Evolutionary conservation across 371 early-diverging fungal genomes (phyloP).

Genomic region (Syncephalastrum contaminatum): DNA sequence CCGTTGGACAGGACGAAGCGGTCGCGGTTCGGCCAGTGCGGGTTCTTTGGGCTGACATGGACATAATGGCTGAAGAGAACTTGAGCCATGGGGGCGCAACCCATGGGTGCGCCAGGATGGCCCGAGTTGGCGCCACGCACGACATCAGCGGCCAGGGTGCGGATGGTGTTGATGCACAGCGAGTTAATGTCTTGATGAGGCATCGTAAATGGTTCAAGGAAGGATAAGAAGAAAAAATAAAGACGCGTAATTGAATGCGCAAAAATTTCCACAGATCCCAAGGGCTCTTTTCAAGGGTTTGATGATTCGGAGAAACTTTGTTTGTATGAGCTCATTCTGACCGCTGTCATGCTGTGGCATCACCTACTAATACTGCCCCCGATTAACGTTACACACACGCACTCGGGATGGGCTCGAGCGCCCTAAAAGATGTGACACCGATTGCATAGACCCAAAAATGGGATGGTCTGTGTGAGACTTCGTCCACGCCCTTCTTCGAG

Average conservation of each 20-base stretch:
- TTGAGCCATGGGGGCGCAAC: constrained; percentile 94
- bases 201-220: not conserved
- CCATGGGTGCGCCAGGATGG: constrained; percentile 99
- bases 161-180: constrained; percentile 86
- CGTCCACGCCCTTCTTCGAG: too few species aligned
- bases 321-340: too few species aligned
- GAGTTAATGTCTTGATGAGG: constrained; percentile 42
- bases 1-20: constrained; percentile 99
- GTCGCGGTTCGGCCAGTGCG: constrained; percentile 92
- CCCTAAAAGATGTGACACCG: too few species aligned
- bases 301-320: too few species aligned
- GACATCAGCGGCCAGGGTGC: constrained; percentile 91
- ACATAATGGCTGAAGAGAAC: constrained; percentile 84
- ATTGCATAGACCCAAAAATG: too few species aligned
- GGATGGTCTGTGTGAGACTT: too few species aligned
- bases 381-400: too few species aligned
- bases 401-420: too few species aligned
- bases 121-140: constrained; percentile 94
- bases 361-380: too few species aligned
- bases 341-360: too few species aligned
- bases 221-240: constrained; percentile 1
- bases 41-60: constrained; percentile 82
- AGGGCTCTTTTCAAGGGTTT: too few species aligned
- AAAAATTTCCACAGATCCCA: too few species aligned
- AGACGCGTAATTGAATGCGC: not conserved